Base-by-base conservation (phyloP, 805 yeast genomes). In the Candida ulmi region DNA sequence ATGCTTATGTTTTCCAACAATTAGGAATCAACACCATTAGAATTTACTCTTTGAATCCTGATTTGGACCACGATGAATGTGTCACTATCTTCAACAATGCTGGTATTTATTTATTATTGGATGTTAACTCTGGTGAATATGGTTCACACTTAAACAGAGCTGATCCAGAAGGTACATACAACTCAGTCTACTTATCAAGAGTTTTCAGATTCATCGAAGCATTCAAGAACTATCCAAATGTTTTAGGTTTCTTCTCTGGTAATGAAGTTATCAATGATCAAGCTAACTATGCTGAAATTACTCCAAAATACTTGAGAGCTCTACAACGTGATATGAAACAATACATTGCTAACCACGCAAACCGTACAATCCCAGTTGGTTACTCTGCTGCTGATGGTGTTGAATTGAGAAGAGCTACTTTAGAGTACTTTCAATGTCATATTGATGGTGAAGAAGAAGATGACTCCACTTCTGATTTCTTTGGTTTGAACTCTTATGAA, bases 401-500 rank as follows among this genome's bases (percentile, higher is more conserved):
- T 39, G 73, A 72, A 33, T 73, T 85, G 55, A 76, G 95, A 53
- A 63, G 76, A 36, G 83, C 86, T 26, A 78, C 91, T 38, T 85
- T 83, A 62, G 77, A 79, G 48, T 91, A 83, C 63, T 71, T 91
- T 57, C 83, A 84, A 62, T 90, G 98, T 68, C 87, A 86, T 36
- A 66, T 72, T 38, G 76, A 76, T 46, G 80, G 74, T 28, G 60
- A 60, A 30, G 50, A 64, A 5, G 76, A 68, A 36, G 83, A 76
- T 15, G 65, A 66, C 47, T 84, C 90, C 13, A 75, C 77, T 50
- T 70, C 83, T n/a, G 97, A 91, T 60, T 88, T 91, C 69, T 88
- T 84, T 61, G 99, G 97, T 12, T 76, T 91, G 58, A 91, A 93
- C 68, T 87, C 95, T 38, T 93, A 93, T 63, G 83, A 88, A 45